Base-by-base conservation (phyloP, 2,329 filamentous ascomycete genomes). In the Alternaria incomplexa region DNA sequence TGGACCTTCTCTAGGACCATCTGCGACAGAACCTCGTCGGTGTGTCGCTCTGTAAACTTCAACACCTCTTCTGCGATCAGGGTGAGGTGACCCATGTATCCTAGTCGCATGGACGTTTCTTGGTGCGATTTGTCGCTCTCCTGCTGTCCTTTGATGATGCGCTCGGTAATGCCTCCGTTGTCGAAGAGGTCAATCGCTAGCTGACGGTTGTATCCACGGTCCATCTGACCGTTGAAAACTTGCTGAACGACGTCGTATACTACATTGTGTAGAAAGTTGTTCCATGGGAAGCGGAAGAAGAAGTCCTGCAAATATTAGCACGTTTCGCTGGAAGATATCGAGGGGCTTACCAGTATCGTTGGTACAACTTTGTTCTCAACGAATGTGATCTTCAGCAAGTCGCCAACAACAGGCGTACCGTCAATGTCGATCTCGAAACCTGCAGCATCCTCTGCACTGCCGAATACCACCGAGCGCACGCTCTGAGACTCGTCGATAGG, bases 191-290 rank as follows among this genome's bases (percentile, higher is more conserved):
- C 95, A 63, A 97, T 91, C 12, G 96, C 95, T 55, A 99, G 84
- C 51, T 89, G 90, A 11, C 93, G 90, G 80, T 99, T 99, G 82
- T 91, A 97, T 26, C 96, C 94, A 63, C 93, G 91, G 72, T 98
- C 95, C 92, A 99, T 97, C 0, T 93, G 93, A 9, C 96, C 96
- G 77, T 99, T 99, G 81, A 99, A 98, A 1, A 99, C 96, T 83
- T 99, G 96, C 80, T 99, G 96, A 46, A 99, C 93, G 75, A 99
- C 94, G 79, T 99, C 96, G 78, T 99, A 99, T 51, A 99, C 96
- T 46, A 99, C 96, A 76, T 99, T 99, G 82, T 99, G 96, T 47
- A 99, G 86, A 77, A 99, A 99, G 80, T 99, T 99, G 81, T 99
- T 99, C 96, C 96, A 99, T 1, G 96, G 95, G 75, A 98, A 99